Conservation (phyloP, 2,329 filamentous ascomycete species). For the Colletotrichum tamarilloi region DNA sequence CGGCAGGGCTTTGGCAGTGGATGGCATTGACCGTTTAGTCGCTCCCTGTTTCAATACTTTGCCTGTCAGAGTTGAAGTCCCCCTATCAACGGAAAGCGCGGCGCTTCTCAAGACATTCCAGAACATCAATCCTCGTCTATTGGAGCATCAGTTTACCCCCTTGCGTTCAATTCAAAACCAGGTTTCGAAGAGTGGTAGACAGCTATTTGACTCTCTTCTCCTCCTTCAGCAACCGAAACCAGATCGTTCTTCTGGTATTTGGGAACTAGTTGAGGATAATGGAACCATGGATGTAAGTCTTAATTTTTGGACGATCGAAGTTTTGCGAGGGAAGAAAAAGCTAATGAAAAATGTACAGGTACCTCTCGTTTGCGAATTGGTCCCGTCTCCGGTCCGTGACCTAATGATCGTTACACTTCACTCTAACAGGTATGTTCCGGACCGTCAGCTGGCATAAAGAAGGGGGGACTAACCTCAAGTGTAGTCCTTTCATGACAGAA, state of each 20-base stretch:
- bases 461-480: background rate
- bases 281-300: constrained; percentile 74
- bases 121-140: constrained; percentile 66
- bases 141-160: constrained; percentile 80
- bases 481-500: background rate
- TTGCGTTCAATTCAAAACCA: constrained; percentile 75
- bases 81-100: constrained; percentile 58
- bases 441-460: too few species aligned
- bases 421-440: constrained; percentile 59
- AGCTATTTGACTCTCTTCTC: constrained; percentile 83
- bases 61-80: constrained; percentile 72
- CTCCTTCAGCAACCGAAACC: constrained; percentile 77
- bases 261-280: constrained; percentile 66
- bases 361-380: constrained; percentile 81
- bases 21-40: constrained; percentile 77
- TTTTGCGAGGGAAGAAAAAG: constrained; percentile 24
- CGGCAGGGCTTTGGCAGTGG: constrained; percentile 75
- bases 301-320: background rate
- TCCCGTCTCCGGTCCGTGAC: constrained; percentile 65
- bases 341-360: constrained; percentile 51
- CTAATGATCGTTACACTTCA: constrained; percentile 71
- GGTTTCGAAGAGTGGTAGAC: constrained; percentile 53
- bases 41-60: constrained; percentile 94
- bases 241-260: constrained; percentile 65
- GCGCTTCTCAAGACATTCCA: constrained; percentile 72